Evolutionary conservation across 257 asterid genomes (phyloP).

Genomic region (Solanum paucissectum): DNA sequence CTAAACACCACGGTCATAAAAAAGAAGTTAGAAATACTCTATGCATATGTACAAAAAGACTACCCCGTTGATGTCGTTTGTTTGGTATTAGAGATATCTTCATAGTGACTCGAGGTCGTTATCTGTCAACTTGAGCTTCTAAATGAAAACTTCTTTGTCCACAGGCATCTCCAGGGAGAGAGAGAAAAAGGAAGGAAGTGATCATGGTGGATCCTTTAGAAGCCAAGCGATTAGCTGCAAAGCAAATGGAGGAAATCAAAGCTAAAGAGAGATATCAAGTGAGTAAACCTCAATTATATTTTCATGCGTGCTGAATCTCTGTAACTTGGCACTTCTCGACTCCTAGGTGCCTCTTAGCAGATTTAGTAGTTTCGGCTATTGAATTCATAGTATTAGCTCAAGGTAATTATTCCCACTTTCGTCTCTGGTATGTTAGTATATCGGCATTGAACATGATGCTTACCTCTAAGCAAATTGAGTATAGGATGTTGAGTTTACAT

Average conservation of each 20-base stretch:
- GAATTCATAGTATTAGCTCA: neutral
- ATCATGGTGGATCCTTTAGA: constrained; percentile 93
- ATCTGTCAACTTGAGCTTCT: neutral
- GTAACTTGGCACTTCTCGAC: neutral
- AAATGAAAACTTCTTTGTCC: neutral
- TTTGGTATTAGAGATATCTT: neutral
- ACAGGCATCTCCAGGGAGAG: constrained; percentile 44
- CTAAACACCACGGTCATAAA: neutral
- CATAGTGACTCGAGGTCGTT: neutral
- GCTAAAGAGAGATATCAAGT: constrained; percentile 60
- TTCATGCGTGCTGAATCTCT: neutral
- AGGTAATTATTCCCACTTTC: neutral
- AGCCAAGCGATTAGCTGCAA: constrained; percentile 90
- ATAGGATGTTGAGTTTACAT: neutral
- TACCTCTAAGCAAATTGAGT: neutral
- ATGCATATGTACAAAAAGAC: neutral
- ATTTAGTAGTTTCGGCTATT: neutral
- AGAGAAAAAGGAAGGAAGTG: constrained; percentile 38
- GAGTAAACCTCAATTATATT: constrained; percentile 13
- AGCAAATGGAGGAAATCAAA: constrained; percentile 75
- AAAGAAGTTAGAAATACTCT: neutral
- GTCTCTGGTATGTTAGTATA: neutral
- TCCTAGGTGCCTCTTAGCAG: neutral
- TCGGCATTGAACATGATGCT: neutral
- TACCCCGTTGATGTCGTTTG: neutral